Evolutionary conservation across 2,329 filamentous ascomycete genomes (phyloP).

Genomic region (Cercospora canescens): DNA sequence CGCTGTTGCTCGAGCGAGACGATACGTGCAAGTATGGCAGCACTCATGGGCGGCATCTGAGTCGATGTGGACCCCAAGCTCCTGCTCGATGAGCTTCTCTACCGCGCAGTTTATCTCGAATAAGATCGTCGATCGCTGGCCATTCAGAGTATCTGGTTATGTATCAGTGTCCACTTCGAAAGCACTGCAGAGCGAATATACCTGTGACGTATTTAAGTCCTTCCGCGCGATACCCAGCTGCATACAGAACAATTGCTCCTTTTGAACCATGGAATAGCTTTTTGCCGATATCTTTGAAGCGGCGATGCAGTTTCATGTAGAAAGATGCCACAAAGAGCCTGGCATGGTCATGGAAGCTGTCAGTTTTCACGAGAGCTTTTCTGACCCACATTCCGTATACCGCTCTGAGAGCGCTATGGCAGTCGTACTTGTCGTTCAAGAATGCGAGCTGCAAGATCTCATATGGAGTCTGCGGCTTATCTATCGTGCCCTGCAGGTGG

Average conservation of each 20-base stretch:
- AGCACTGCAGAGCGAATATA: neutral
- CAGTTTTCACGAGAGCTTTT: neutral
- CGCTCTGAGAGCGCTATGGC: neutral
- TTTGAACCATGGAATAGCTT: neutral
- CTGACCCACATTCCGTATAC: neutral
- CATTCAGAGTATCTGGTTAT: neutral
- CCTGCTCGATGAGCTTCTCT: neutral
- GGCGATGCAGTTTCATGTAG: neutral
- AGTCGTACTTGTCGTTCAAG: conserved; percentile 15
- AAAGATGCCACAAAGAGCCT: neutral
- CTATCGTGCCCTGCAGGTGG: neutral
- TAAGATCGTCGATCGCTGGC: neutral
- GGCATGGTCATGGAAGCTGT: neutral
- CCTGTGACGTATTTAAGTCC: neutral
- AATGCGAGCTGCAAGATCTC: neutral
- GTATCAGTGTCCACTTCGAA: no score
- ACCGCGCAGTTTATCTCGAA: neutral
- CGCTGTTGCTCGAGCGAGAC: neutral
- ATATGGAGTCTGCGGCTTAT: neutral
- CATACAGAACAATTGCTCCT: neutral
- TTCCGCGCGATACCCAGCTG: neutral
- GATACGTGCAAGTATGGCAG: neutral
- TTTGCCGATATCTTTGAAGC: neutral
- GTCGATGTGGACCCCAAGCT: neutral
- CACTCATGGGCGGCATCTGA: neutral